These are phyloP conservation scores for Dentipellis sp. DNA, from an alignment of 768 basidiomycete genomes.

Conservation along the genomic window DNA sequence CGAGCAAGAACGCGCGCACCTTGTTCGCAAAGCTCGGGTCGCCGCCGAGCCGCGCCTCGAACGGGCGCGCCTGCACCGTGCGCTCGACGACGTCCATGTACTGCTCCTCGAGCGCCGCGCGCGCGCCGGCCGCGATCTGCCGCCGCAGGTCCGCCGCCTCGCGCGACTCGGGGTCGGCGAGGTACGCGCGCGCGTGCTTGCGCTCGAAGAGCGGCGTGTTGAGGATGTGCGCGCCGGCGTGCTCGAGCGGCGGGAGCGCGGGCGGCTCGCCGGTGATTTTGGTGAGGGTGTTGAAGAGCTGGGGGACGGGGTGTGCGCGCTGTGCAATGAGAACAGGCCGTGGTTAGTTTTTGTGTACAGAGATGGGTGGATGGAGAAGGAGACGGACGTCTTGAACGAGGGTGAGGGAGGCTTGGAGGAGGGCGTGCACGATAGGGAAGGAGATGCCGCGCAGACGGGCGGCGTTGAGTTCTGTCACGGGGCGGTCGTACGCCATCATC, in stretches of 20 bases:
- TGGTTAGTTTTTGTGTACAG: background rate
- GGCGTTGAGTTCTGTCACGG: conserved; percentile 68
- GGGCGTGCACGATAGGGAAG: conserved; percentile 65
- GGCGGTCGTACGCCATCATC: conserved; percentile 93
- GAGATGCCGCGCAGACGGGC: conserved; percentile 64
- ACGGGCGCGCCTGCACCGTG: conserved; percentile 70
- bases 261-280: conserved; percentile 76
- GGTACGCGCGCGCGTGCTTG: conserved; percentile 73
- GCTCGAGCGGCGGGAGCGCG: conserved; percentile 64
- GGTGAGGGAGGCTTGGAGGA: conserved; percentile 59
- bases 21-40: conserved; percentile 87
- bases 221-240: conserved; percentile 74
- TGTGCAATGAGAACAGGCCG: conserved; percentile 16
- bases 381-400: conserved; percentile 46
- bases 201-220: conserved; percentile 75
- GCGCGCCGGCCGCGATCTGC: conserved; percentile 70
- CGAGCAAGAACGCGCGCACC: conserved; percentile 77
- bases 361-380: background rate
- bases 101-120: conserved; percentile 82
- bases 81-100: conserved; percentile 79
- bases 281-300: conserved; percentile 63
- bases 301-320: conserved; percentile 51
- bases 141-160: conserved; percentile 57
- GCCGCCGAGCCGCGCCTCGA: conserved; percentile 83
- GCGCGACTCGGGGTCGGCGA: conserved; percentile 53